Evolutionary conservation across 495 filamentous ascomycete species (phyloP), one percentile per base, ranked within the genome.

Genomic region (Schizothecium vesticola): DNA sequence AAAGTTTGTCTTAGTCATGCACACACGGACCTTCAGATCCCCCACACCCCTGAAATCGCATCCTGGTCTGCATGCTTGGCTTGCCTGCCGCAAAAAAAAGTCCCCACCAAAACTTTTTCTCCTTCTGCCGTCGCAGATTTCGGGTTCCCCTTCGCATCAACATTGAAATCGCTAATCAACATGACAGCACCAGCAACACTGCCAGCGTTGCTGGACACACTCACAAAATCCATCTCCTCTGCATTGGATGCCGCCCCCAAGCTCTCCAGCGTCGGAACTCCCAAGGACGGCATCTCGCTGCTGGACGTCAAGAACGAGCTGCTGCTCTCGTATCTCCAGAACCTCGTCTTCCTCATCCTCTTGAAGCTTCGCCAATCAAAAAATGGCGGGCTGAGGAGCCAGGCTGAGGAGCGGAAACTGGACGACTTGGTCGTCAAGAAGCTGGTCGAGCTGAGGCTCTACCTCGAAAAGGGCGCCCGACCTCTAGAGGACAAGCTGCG

Each of bases 301-400:
- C 88, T 99, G 73, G 92, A 97, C 75, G 86, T 90, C 63, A 99
- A 99, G 78, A 97, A 92, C 82, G 96, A 99, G 69, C 86, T 98
- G 21, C 87, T 99, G 16, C 90, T 99, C 57, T 93, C 96, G 1
- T 99, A 99, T 80, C 82, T 98, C 0, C 96, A 98, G 72, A 94
- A 97, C 72, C 86, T 97, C 5, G 92, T 94, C 31, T 97, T 97
- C 71, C 81, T 98, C 61, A 90, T 96, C 51, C 80, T 97, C 3
- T 78, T 94, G 57, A 95, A 97, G 77, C 76, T 97, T 21, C 86
- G 92, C 21, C 86, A 88, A 72, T 75, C 83, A 1, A 81, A 81
- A 63, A 79, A 75, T 21, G 71, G 74, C 0, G 56, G 56, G 2
- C 63, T 76, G 0, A 73, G 81, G 0, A 69, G 75, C n/a, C 69